Conservation (phyloP, 257 asterid species). For the Jacaranda copaia region DNA sequence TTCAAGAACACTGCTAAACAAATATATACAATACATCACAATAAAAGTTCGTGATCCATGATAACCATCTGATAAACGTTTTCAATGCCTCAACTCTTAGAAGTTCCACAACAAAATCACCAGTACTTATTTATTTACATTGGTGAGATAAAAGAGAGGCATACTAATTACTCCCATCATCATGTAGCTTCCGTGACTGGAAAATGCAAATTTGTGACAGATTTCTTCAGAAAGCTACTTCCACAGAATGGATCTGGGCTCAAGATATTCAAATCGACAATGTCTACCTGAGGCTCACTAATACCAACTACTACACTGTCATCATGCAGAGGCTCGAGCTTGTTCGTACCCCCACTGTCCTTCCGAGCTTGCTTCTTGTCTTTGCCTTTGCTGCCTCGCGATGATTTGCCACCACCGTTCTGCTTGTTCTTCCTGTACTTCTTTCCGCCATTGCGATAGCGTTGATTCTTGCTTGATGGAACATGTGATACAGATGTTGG, state of each 20-base stretch:
- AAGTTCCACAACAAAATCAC: not conserved
- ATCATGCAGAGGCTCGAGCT: slow-evolving; percentile 39
- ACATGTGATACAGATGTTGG: slow-evolving; percentile 71
- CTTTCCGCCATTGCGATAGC: slow-evolving; percentile 53
- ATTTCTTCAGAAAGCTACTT: slow-evolving; percentile 45
- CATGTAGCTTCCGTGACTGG: slow-evolving; percentile 36
- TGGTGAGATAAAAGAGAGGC: not conserved
- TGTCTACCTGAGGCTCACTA: slow-evolving; percentile 22
- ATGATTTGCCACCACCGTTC: slow-evolving; percentile 55
- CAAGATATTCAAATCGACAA: slow-evolving; percentile 24
- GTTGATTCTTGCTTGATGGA: slow-evolving; percentile 56
- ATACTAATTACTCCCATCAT: not conserved
- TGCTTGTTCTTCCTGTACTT: slow-evolving; percentile 69
- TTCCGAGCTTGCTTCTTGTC: slow-evolving; percentile 74
- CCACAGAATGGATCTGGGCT: slow-evolving; percentile 47
- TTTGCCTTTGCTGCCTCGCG: slow-evolving; percentile 63
- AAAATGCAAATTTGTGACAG: slow-evolving; percentile 42
- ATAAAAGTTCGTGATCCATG: not conserved
- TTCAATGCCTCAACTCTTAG: not conserved
- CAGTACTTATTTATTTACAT: slow-evolving; percentile 35
- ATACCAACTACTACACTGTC: slow-evolving; percentile 24
- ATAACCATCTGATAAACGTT: not conserved
- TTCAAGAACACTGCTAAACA: not conserved
- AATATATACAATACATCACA: not conserved
- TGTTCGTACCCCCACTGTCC: slow-evolving; percentile 43